Evolutionary conservation across 495 filamentous ascomycete species (phyloP), one percentile per base, ranked within the genome.

Genomic region (Penicillium bovifimosum): DNA sequence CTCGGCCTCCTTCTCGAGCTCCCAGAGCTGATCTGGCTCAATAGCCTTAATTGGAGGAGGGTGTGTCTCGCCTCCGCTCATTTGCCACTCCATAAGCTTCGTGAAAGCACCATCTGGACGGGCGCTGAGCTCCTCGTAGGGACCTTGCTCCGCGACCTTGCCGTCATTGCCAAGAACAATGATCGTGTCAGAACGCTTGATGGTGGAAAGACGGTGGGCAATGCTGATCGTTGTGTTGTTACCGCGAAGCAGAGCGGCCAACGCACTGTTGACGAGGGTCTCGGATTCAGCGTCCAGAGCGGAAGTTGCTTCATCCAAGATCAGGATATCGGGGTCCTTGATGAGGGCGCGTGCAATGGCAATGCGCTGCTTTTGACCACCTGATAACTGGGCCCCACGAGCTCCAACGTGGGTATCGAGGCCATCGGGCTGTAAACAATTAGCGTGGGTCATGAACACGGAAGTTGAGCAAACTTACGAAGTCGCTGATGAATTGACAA

Each of bases 61-160:
- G 17, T 63, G 57, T 2, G 71, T 67, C 34, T 95, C 90, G 9
- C 86, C 85, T 11, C 91, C 95, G 56, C 80, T 92, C 80, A 97
- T 87, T 72, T 98, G 93, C 95, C 95, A 98, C 67, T 97, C 91
- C 93, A 98, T 98, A 42, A 98, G 75, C 70, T 87, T 89, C 27
- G 82, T 91, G 64, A 98, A 98, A 6, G 91, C 88, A 34, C 91
- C 92, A 20, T 86, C 71, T 5, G 76, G 77, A 33, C 86, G 82
- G 16, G 76, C 69, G 57, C 83, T 87, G 24, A 98, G 76, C 50
- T 90, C 82, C 11, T 80, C 72, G 64, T 93, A 98, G 32, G 83
- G 84, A 41, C 93, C 93, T 47, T 86, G 83, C 70, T 98, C 91
- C 5, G 95, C 93, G 16, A 97, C 91, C 31, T 76, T 86, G 27